Conservation (phyloP, 208 protist genomes). For the Leishmania braziliensis region DNA sequence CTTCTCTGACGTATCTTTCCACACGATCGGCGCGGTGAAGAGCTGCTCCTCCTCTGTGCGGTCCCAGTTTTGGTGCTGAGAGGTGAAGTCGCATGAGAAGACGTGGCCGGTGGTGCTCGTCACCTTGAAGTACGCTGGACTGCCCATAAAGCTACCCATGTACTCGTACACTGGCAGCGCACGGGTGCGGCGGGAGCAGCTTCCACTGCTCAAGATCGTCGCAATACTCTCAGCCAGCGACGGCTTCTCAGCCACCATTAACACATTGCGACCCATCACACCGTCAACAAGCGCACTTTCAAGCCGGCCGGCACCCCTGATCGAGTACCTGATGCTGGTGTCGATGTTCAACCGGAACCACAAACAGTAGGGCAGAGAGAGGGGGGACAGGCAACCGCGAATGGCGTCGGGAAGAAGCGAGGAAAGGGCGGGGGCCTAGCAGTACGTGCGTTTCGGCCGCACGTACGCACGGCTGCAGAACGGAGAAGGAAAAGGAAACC, state of each 20-base stretch:
- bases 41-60: conserved; percentile 83
- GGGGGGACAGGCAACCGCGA: background rate
- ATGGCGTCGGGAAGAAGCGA: background rate
- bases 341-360: background rate
- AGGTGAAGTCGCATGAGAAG: conserved; percentile 91
- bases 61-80: conserved; percentile 91
- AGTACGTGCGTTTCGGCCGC: background rate
- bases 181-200: conserved; percentile 58
- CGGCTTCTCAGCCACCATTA: conserved; percentile 96
- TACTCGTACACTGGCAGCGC: conserved; percentile 91
- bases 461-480: background rate
- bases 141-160: conserved; percentile 64
- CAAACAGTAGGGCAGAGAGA: background rate
- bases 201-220: conserved; percentile 82
- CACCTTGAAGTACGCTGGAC: conserved; percentile 75
- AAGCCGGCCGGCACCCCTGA: background rate
- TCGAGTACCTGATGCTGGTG: background rate
- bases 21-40: conserved; percentile 81
- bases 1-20: conserved; percentile 87
- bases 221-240: conserved; percentile 92
- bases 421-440: background rate
- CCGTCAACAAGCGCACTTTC: background rate
- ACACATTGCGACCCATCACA: conserved; percentile 60
- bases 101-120: conserved; percentile 93
- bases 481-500: background rate